A percentile compares a stretch with the other conserved stretches of the same genome.
phyloP scores from a whole-genome alignment of 2,329 filamentous ascomycete genomes.

The Exophiala sp. region DNA sequence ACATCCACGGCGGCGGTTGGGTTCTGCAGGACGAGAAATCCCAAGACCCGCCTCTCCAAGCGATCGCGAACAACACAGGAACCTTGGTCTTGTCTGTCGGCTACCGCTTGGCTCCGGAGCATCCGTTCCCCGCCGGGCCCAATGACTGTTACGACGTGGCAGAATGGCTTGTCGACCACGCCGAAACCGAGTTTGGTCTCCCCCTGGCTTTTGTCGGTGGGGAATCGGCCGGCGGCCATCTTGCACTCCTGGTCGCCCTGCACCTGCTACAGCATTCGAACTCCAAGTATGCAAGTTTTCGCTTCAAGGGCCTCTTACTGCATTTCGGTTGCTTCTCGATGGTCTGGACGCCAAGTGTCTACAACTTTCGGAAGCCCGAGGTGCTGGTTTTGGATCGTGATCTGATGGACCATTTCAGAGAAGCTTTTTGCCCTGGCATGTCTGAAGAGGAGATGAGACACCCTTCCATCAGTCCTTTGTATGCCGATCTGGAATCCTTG shows the following conservation, averaged over 20 bases:
- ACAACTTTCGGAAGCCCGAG: slow-evolving; percentile 35
- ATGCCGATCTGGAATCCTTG: slow-evolving; percentile 40
- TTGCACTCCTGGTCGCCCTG: slow-evolving; percentile 44
- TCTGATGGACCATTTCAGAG: slow-evolving; percentile 44
- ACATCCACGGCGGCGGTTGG: slow-evolving; percentile 52
- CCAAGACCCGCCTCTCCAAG: slow-evolving; percentile 46
- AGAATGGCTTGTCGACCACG: slow-evolving; percentile 48
- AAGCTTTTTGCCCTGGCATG: slow-evolving; percentile 44
- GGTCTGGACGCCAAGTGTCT: slow-evolving; percentile 39
- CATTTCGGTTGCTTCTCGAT: slow-evolving; percentile 51
- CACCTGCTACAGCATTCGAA: slow-evolving; percentile 40
- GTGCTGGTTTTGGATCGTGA: slow-evolving; percentile 43
- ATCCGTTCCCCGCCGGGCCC: slow-evolving; percentile 50
- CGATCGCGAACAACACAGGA: slow-evolving; percentile 46
- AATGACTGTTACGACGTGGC: slow-evolving; percentile 55
- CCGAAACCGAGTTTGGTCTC: slow-evolving; percentile 39
- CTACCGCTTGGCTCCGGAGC: slow-evolving; percentile 55
- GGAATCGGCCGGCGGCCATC: slow-evolving; percentile 49
- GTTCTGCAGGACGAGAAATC: slow-evolving; percentile 34
- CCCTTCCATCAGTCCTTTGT: slow-evolving; percentile 47
- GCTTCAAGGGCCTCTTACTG: slow-evolving; percentile 47
- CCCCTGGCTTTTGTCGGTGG: slow-evolving; percentile 43
- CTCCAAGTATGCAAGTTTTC: slow-evolving; percentile 34
- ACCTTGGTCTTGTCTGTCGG: slow-evolving; percentile 51
- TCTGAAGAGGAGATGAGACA: slow-evolving; percentile 40